phyloP scores from a whole-genome alignment of 176 grass and related monocot genomes.

The Guadua angustifolia region DNA sequence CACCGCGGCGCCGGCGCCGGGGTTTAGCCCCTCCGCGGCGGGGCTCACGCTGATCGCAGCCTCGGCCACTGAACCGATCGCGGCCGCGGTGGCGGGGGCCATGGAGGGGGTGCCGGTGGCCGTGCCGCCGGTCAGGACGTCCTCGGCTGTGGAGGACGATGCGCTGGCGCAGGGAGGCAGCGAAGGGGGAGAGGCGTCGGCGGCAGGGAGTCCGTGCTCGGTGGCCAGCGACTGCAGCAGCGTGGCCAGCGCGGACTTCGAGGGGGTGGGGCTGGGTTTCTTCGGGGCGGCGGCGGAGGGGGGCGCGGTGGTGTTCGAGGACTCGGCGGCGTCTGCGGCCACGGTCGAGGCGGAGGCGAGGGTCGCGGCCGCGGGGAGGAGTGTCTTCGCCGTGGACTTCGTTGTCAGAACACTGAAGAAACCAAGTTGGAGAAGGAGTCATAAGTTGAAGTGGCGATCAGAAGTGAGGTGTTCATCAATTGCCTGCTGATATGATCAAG shows the following conservation, averaged over 20 bases:
- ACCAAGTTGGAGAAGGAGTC: too few species aligned
- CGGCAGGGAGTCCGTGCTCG: constrained; percentile 67
- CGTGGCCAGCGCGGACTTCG: constrained; percentile 61
- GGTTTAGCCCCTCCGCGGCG: constrained; percentile 46
- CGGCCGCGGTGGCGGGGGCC: constrained; percentile 26
- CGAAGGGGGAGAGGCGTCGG: constrained; percentile 42
- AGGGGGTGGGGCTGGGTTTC: constrained; percentile 43
- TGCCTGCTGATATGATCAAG: too few species aligned
- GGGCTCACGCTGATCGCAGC: constrained; percentile 56
- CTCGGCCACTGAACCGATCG: constrained; percentile 40
- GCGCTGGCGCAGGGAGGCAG: constrained; percentile 12
- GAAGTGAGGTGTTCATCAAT: too few species aligned
- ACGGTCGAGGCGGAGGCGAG: constrained; percentile 54
- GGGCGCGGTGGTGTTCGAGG: constrained; percentile 42
- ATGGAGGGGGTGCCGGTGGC: constrained; percentile 41
- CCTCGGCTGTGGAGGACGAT: constrained; percentile 40
- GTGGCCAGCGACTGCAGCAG: constrained; percentile 71
- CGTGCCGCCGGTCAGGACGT: constrained; percentile 44
- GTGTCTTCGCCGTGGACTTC: constrained; percentile 64
- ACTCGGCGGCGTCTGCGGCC: constrained; percentile 40
- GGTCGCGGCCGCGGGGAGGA: constrained; percentile 53
- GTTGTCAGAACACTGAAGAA: too few species aligned
- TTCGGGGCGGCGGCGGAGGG: constrained; percentile 40
- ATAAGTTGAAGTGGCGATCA: too few species aligned
- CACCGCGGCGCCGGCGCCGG: constrained; percentile 29